Evolutionary conservation across 257 asterid genomes (phyloP).

Genomic region (Nicotiana otophora): DNA sequence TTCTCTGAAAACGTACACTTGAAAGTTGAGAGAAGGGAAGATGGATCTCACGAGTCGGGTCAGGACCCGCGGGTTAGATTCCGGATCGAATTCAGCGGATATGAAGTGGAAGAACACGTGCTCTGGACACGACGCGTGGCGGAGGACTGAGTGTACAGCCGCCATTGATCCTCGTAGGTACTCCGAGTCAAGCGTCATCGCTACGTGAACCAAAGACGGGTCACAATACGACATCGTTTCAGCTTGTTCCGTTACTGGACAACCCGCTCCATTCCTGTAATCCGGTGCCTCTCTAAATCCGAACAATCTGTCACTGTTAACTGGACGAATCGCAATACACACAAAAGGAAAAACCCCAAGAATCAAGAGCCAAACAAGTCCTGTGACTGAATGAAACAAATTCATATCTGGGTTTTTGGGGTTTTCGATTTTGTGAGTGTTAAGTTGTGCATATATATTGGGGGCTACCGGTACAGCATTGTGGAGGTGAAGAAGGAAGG

Average conservation of each 20-base stretch:
- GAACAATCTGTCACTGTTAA: background rate
- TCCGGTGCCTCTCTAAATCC: constrained; percentile 12
- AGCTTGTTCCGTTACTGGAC: background rate
- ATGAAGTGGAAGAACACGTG: constrained; percentile 10
- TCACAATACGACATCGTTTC: background rate
- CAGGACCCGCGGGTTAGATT: background rate
- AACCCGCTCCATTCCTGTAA: background rate
- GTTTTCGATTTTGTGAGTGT: background rate
- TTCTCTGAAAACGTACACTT: constrained; percentile 11
- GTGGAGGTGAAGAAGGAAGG: background rate
- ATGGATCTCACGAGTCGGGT: constrained; percentile 5
- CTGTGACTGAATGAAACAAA: background rate
- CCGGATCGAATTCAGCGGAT: constrained; percentile 5
- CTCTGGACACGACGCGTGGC: constrained; percentile 15
- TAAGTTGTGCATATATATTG: background rate
- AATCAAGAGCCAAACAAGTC: background rate
- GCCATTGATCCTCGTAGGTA: constrained; percentile 11
- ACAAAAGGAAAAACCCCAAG: background rate
- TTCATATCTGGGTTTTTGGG: background rate
- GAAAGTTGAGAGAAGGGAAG: constrained; percentile 10
- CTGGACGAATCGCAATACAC: constrained; percentile 1
- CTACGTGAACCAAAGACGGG: background rate
- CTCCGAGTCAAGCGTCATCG: constrained; percentile 11
- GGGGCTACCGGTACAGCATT: background rate
- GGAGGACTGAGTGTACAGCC: constrained; percentile 14